Evolutionary conservation across 2,329 filamentous ascomycete genomes (phyloP).

Genomic region (Lecanosticta acicola): DNA sequence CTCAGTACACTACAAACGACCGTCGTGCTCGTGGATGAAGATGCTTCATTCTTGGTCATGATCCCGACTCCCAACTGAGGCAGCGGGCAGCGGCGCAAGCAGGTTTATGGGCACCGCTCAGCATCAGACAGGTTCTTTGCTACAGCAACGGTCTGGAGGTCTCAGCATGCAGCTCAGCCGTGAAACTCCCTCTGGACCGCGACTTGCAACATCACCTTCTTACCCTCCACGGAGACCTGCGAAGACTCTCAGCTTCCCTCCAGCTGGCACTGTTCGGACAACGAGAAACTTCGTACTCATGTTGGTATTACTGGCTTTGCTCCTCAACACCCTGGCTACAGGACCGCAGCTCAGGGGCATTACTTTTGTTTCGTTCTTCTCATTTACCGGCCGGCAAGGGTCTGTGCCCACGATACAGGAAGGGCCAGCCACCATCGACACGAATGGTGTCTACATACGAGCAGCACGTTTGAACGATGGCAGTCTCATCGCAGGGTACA

Average conservation of each 20-base stretch:
- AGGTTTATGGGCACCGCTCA: no score
- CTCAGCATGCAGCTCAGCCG: no score
- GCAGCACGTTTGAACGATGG: constrained; percentile 29
- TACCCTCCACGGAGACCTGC: not conserved
- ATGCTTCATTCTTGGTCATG: no score
- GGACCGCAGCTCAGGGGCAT: not conserved
- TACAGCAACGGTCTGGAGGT: no score
- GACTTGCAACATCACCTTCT: not conserved
- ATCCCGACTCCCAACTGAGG: no score
- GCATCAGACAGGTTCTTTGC: no score
- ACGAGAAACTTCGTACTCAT: not conserved
- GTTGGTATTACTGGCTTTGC: not conserved
- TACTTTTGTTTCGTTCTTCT: not conserved
- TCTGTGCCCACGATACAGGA: not conserved
- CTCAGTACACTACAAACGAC: no score
- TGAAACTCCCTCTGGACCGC: not conserved
- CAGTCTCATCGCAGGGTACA: constrained; percentile 30
- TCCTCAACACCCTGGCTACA: not conserved
- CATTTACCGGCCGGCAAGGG: not conserved
- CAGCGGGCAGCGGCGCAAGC: no score
- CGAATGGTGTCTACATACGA: constrained; percentile 30
- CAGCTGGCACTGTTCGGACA: not conserved
- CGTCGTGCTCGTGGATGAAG: no score
- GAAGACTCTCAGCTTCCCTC: not conserved
- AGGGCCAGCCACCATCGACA: not conserved